Conservation (phyloP, 352 stramenopile species). For the Globisporangium okanoganense region DNA sequence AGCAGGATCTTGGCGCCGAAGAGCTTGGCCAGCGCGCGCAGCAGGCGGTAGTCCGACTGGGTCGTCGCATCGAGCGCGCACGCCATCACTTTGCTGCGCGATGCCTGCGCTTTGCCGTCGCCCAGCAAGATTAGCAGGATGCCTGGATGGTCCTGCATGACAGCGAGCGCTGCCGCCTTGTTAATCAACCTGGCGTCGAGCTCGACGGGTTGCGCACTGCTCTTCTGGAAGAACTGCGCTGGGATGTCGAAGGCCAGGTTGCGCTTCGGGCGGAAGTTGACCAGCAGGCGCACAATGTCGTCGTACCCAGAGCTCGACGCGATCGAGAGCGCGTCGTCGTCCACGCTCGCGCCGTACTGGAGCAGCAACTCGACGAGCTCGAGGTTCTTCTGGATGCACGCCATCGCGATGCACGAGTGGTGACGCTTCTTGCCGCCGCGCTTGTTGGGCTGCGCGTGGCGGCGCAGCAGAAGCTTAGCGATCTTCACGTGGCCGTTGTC, state of each 20-base stretch:
- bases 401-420: conserved; percentile 49
- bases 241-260: conserved; percentile 19
- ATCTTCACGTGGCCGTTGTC: conserved; percentile 46
- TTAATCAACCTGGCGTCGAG: conserved; percentile 30
- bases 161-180: conserved; percentile 44
- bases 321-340: conserved; percentile 58
- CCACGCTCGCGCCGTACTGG: conserved; percentile 49
- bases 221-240: conserved; percentile 19
- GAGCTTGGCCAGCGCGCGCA: conserved; percentile 48
- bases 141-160: conserved; percentile 35
- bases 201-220: conserved; percentile 20
- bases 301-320: conserved; percentile 35
- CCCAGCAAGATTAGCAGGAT: conserved; percentile 49
- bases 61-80: conserved; percentile 50
- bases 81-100: conserved; percentile 24
- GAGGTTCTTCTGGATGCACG: conserved; percentile 33
- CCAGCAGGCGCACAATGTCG: conserved; percentile 33
- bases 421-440: conserved; percentile 34
- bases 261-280: conserved; percentile 25
- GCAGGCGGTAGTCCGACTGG: conserved; percentile 41
- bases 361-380: conserved; percentile 59
- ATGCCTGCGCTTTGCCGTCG: conserved; percentile 34
- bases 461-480: conserved; percentile 57
- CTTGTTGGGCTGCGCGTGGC: conserved; percentile 55
- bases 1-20: conserved; percentile 44